phyloP scores from a whole-genome alignment of 345 rosid genomes.

The Noccaea bulbosa region DNA sequence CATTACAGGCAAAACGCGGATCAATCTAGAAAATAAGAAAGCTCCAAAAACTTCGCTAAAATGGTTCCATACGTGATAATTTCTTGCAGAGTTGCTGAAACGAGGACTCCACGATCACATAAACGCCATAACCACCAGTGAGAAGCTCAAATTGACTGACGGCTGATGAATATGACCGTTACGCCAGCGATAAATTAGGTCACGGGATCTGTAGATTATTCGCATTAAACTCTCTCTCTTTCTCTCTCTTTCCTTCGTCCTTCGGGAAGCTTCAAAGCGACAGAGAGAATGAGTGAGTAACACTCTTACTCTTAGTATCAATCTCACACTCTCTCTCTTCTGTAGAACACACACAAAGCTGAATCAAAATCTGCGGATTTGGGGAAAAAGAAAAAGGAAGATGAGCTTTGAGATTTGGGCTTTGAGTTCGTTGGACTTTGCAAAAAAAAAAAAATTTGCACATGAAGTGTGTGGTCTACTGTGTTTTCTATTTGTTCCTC shows the following conservation, averaged over 20 bases:
- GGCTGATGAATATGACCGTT: slow-evolving; percentile 49
- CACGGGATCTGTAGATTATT: slow-evolving; percentile 38
- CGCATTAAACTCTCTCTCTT: slow-evolving; percentile 18
- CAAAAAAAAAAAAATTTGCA: slow-evolving; percentile 13
- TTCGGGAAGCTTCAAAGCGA: slow-evolving; percentile 18
- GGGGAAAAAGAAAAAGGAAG: neutral
- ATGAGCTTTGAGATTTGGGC: slow-evolving; percentile 40
- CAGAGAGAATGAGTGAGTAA: slow-evolving; percentile 26
- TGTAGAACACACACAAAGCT: neutral
- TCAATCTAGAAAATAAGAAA: neutral
- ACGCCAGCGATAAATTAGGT: slow-evolving; percentile 41
- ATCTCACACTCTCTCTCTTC: slow-evolving; percentile 7
- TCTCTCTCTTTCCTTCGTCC: slow-evolving; percentile 17
- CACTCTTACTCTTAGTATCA: slow-evolving; percentile 4
- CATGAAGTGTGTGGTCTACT: slow-evolving; percentile 34
- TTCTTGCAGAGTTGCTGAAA: neutral
- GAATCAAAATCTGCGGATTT: neutral
- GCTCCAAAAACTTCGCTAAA: neutral
- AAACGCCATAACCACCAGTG: neutral
- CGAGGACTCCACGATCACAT: neutral
- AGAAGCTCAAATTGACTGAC: neutral
- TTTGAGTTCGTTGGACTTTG: slow-evolving; percentile 40
- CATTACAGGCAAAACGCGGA: neutral
- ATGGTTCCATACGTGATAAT: neutral
- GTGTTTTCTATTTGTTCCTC: slow-evolving; percentile 34